A percentile compares a stretch with the other conserved stretches of the same genome.
Evolutionary conservation across 176 grass and related monocot genomes (phyloP).

Genomic region (Cocos nucifera): DNA sequence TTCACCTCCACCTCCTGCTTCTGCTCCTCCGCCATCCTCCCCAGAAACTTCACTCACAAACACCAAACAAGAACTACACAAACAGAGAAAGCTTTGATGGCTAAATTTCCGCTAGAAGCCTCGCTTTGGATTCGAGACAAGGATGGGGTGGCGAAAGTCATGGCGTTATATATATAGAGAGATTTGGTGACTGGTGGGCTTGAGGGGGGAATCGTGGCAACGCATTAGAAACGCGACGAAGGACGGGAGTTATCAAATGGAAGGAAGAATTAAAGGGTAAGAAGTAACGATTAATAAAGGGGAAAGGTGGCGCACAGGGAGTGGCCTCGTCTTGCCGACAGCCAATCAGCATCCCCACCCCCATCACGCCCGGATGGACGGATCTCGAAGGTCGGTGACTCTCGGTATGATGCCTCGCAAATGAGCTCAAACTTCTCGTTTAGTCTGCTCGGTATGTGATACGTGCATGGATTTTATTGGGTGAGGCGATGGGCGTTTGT

Average conservation of each 20-base stretch:
- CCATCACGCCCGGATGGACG: conserved; percentile 13
- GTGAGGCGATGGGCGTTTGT: too few relatives aligned
- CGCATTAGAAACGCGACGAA: conserved; percentile 36
- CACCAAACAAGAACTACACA: too few relatives aligned
- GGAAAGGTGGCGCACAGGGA: too few relatives aligned
- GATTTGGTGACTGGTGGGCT: neutral
- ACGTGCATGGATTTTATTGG: too few relatives aligned
- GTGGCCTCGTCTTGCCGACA: neutral
- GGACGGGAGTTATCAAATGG: neutral
- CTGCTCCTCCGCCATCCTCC: conserved; percentile 59
- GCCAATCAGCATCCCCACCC: conserved; percentile 3
- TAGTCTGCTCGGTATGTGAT: too few relatives aligned
- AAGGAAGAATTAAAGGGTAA: too few relatives aligned
- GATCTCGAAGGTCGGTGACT: conserved; percentile 16
- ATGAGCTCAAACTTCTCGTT: neutral
- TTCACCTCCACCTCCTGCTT: conserved; percentile 59
- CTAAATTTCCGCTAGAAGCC: neutral
- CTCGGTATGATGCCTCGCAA: neutral
- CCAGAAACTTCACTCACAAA: neutral
- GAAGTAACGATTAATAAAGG: too few relatives aligned
- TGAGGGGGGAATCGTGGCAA: neutral
- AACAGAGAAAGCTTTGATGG: too few relatives aligned
- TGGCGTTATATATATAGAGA: conserved; percentile 39
- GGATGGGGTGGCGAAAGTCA: neutral
- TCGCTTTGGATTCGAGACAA: conserved; percentile 15